Evolutionary conservation across 148 eudicot genomes (phyloP), one percentile per base, ranked within the genome.

Genomic region (Nyssa sinensis): DNA sequence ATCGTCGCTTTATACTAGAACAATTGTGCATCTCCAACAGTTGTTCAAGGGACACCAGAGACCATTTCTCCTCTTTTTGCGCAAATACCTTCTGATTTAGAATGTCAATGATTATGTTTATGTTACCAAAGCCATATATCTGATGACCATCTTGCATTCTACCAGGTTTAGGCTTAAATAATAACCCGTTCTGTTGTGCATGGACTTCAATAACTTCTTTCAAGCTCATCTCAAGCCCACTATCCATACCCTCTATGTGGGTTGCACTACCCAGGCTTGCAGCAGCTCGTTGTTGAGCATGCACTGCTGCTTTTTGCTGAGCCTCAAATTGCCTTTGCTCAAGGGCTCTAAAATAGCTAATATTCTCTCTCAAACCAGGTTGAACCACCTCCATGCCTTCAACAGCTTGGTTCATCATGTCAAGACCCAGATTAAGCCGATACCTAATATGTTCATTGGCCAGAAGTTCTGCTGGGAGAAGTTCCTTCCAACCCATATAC

Each of bases 361-460:
- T 62, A 64, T 79, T 84, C 84, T 89, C 93, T 55, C 80, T 79
- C 74, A 86, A 70, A 47, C 87, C 87, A 67, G 93, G 87, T 69
- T 85, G 93, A 16, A 74, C 86, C 67, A 87, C 84, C 64, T 81
- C 77, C 83, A 81, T 67, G 35, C 90, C 93, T 74, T 87, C 86
- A 77, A 84, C 90, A 58, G 93, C 89, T 62, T 82, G 89, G 76
- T 80, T 85, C 93, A 89, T 89, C 93, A 89, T 89, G 73, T 74
- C 83, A 19, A 85, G 81, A 33, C 82, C 88, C 71, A 76, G 23
- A 25, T 81, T 80, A 64, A 85, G 79, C 66, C 84, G 79, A 58
- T 58, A 74, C 21, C 84, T 78, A 32, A 86, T 71, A 30, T 87
- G 85, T 77, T 86, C 88, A 76, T 86, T 81, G 2, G 84, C 82